Conservation (phyloP, 768 basidiomycete genomes). For the Suillus ampliporus region DNA sequence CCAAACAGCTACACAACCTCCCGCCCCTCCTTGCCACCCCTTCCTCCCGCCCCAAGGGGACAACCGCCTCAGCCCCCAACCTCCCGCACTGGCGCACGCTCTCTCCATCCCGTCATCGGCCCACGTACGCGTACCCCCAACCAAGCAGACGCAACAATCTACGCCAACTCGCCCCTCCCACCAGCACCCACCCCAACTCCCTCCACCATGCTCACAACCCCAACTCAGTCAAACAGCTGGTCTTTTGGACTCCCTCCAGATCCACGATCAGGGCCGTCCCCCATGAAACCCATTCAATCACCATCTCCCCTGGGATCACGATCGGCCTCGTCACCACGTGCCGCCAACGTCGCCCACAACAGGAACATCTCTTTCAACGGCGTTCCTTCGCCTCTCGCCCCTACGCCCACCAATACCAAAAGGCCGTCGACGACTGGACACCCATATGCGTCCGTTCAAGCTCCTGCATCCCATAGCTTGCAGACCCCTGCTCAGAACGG, state of each 20-base stretch:
- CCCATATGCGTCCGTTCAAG: slow-evolving; percentile 64
- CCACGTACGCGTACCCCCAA: slow-evolving; percentile 56
- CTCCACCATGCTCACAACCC: slow-evolving; percentile 50
- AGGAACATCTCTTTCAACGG: slow-evolving; percentile 58
- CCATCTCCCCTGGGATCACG: slow-evolving; percentile 32
- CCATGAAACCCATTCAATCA: slow-evolving; percentile 46
- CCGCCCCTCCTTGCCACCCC: slow-evolving; percentile 63
- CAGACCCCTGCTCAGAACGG: slow-evolving; percentile 40
- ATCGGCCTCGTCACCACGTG: slow-evolving; percentile 36
- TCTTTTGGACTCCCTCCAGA: slow-evolving; percentile 63
- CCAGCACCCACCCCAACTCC: slow-evolving; percentile 37
- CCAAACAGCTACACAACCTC: slow-evolving; percentile 41
- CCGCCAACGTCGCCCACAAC: slow-evolving; percentile 54
- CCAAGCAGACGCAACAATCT: slow-evolving; percentile 56
- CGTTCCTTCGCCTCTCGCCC: slow-evolving; percentile 44
- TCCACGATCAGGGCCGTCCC: slow-evolving; percentile 59
- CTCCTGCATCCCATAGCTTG: slow-evolving; percentile 46
- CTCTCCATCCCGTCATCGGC: slow-evolving; percentile 43
- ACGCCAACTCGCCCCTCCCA: slow-evolving; percentile 49
- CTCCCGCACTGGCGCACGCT: too few relatives aligned
- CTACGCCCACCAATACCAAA: slow-evolving; percentile 45
- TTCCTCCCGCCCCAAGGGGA: slow-evolving; percentile 70
- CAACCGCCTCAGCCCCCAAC: slow-evolving; percentile 51
- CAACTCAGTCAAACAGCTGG: slow-evolving; percentile 45
- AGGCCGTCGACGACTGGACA: slow-evolving; percentile 55